A percentile compares a stretch with the other conserved stretches of the same genome.
Evolutionary conservation across 495 filamentous ascomycete species (phyloP).

Genomic region (Filosporella fistucella): DNA sequence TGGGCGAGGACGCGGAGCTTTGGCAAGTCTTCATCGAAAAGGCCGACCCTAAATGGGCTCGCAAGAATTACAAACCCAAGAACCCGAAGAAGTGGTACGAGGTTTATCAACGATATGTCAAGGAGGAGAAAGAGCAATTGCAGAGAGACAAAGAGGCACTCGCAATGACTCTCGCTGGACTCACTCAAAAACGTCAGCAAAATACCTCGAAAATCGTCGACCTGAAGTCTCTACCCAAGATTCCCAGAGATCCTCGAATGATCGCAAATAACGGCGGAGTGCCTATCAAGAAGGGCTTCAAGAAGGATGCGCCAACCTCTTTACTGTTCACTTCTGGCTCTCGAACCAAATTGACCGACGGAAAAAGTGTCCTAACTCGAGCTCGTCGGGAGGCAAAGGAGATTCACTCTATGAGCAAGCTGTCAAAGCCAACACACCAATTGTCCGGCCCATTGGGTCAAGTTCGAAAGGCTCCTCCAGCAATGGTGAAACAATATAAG

Average conservation of each 20-base stretch:
- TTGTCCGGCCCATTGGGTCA: slow-evolving; percentile 10
- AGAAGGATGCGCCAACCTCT: slow-evolving; percentile 8
- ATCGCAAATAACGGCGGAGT: slow-evolving; percentile 26
- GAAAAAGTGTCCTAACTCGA: slow-evolving; percentile 24
- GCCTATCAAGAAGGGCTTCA: slow-evolving; percentile 12
- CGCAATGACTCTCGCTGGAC: slow-evolving; percentile 39
- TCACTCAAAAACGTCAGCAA: slow-evolving; percentile 42
- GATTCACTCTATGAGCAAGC: slow-evolving; percentile 13
- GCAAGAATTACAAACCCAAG: slow-evolving; percentile 49
- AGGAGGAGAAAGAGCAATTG: slow-evolving; percentile 41
- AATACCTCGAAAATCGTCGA: slow-evolving; percentile 41
- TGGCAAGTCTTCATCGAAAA: slow-evolving; percentile 66
- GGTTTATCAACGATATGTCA: slow-evolving; percentile 47
- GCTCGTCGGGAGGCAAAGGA: slow-evolving; percentile 29
- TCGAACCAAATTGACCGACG: slow-evolving; percentile 26
- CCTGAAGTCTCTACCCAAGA: slow-evolving; percentile 17
- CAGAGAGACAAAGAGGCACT: slow-evolving; percentile 34
- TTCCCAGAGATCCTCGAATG: slow-evolving; percentile 26
- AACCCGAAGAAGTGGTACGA: slow-evolving; percentile 58
- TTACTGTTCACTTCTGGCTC: slow-evolving; percentile 22
- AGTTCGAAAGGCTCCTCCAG: slow-evolving; percentile 17
- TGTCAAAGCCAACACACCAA: slow-evolving; percentile 20
- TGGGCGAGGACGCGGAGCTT: slow-evolving; percentile 53
- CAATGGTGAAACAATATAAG: slow-evolving; percentile 20
- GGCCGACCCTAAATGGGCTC: slow-evolving; percentile 56